A percentile compares a stretch with the other conserved stretches of the same genome.
phyloP scores from a whole-genome alignment of 768 basidiomycete genomes.

The Stropharia rugosoannulata region DNA sequence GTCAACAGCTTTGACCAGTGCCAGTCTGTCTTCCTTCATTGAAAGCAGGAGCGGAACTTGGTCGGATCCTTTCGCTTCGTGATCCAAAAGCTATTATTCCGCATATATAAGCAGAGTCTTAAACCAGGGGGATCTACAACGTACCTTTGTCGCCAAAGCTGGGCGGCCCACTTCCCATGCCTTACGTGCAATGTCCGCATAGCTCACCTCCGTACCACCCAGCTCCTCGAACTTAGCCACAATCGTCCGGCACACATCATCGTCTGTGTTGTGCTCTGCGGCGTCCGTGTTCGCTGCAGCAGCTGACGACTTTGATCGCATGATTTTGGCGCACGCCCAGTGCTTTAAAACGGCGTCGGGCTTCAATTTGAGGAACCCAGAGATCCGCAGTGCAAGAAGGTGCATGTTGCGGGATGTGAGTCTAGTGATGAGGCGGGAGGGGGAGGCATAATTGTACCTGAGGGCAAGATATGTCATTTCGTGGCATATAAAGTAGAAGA shows the following conservation, averaged over 20 bases:
- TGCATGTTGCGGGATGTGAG: conserved; percentile 88
- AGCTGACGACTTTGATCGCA: conserved; percentile 58
- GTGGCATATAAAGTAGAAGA: not conserved
- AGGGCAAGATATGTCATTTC: not conserved
- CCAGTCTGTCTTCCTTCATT: conserved; percentile 94
- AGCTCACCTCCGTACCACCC: conserved; percentile 79
- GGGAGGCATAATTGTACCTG: conserved; percentile 83
- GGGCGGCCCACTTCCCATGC: conserved; percentile 89
- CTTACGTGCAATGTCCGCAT: conserved; percentile 90
- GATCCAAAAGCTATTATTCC: conserved; percentile 72
- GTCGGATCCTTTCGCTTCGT: conserved; percentile 85
- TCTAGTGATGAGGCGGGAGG: conserved; percentile 76
- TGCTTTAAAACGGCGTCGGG: conserved; percentile 89
- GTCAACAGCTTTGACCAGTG: conserved; percentile 85
- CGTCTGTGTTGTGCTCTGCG: conserved; percentile 64
- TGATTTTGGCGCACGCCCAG: conserved; percentile 94
- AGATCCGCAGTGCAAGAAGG: conserved; percentile 88
- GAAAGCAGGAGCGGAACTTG: conserved; percentile 90
- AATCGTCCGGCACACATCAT: conserved; percentile 76
- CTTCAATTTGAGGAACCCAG: conserved; percentile 77
- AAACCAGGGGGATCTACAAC: not conserved
- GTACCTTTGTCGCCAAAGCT: conserved; percentile 81
- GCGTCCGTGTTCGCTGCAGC: conserved; percentile 46
- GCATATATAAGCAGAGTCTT: not conserved
- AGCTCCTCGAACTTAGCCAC: conserved; percentile 88